phyloP scores from a whole-genome alignment of 2,329 filamentous ascomycete genomes.

The Colletotrichum liaoningense region DNA sequence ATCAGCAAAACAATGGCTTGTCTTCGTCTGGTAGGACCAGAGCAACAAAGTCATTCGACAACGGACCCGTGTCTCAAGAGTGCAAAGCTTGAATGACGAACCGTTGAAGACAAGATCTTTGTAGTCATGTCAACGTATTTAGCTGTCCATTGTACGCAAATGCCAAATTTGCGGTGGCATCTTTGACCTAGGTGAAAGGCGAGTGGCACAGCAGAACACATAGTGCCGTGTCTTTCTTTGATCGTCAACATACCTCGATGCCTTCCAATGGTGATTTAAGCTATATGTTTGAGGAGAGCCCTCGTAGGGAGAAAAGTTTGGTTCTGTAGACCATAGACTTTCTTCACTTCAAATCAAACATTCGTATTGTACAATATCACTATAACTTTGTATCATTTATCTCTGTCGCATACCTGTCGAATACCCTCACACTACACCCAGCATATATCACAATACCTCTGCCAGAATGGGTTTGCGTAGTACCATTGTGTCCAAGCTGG shows the following conservation, averaged over 20 bases:
- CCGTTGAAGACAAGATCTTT: background rate
- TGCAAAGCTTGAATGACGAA: background rate
- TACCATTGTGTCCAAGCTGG: background rate
- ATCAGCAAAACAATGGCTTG: background rate
- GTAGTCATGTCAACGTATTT: background rate
- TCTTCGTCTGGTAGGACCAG: background rate
- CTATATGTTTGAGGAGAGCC: background rate
- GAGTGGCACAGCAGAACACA: background rate
- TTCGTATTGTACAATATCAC: background rate
- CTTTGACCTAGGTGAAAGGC: background rate
- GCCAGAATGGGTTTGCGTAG: background rate
- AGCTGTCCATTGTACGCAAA: background rate
- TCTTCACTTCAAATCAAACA: background rate
- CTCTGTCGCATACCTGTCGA: background rate
- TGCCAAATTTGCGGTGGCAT: background rate
- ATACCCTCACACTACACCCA: background rate
- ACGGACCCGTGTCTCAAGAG: background rate
- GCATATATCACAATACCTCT: background rate
- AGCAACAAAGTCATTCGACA: background rate
- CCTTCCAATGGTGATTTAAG: background rate
- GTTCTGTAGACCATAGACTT: background rate
- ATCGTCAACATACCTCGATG: background rate
- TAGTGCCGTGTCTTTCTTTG: background rate
- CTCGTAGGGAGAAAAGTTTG: background rate
- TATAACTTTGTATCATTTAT: background rate